A percentile compares a stretch with the other conserved stretches of the same genome.
phyloP scores from a whole-genome alignment of 2,329 filamentous ascomycete species.

The Davidsoniella neocaledoniae region DNA sequence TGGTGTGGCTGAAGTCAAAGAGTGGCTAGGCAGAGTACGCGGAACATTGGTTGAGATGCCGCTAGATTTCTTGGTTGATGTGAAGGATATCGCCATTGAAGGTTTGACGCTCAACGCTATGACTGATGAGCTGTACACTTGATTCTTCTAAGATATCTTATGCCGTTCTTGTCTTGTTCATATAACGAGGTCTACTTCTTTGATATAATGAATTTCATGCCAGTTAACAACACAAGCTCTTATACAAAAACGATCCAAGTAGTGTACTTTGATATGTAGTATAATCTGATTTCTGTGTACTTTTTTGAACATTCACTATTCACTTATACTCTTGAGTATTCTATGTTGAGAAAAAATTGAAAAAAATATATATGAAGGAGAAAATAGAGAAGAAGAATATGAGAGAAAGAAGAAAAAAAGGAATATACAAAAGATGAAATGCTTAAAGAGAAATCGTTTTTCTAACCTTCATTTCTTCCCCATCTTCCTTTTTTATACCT shows the following conservation, averaged over 20 bases:
- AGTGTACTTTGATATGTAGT: no score
- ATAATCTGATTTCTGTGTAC: no score
- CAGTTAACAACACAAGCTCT: no score
- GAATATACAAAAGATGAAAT: not conserved
- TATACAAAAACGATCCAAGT: no score
- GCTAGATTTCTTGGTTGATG: conserved; percentile 65
- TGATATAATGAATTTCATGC: no score
- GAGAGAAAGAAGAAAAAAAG: not conserved
- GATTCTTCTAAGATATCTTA: not conserved
- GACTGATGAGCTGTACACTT: conserved; percentile 58
- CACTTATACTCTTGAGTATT: not conserved
- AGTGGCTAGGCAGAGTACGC: conserved; percentile 46
- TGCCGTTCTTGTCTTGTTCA: not conserved
- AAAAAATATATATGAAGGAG: conserved; percentile 9
- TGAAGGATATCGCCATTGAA: conserved; percentile 70
- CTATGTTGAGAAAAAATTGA: conserved; percentile 2
- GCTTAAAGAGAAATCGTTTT: not conserved
- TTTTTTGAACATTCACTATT: no score
- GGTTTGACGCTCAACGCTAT: conserved; percentile 56
- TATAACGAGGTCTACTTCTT: no score
- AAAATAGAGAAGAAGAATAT: conserved; percentile 9
- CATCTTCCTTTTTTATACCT: not conserved
- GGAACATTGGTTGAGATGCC: conserved; percentile 81
- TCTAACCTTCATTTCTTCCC: not conserved
- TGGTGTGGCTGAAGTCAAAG: conserved; percentile 57